Evolutionary conservation across 2,329 filamentous ascomycete species (phyloP).

Genomic region (Alternaria tenuissima): DNA sequence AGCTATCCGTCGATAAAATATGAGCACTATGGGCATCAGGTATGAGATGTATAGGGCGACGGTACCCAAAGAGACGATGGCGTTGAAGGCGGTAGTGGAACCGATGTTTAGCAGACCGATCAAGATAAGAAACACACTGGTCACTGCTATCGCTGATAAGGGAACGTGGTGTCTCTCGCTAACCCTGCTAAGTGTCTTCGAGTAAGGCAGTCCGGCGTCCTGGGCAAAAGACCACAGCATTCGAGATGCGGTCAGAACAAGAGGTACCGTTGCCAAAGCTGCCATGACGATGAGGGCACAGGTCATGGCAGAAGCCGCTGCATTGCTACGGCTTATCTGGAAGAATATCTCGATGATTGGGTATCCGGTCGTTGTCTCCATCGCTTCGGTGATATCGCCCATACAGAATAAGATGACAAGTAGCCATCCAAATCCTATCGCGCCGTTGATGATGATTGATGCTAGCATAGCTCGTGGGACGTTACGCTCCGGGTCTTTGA

Average conservation of each 20-base stretch:
- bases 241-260: conserved; percentile 32
- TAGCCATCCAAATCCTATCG: conserved; percentile 44
- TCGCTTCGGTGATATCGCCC: conserved; percentile 36
- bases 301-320: conserved; percentile 23
- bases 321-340: conserved; percentile 1
- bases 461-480: conserved; percentile 8
- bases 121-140: conserved; percentile 12
- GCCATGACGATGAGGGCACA: conserved; percentile 34
- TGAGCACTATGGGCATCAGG: conserved; percentile 22
- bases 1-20: conserved; percentile 20
- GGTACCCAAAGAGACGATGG: conserved; percentile 27
- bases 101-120: conserved; percentile 32
- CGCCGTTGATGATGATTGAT: conserved; percentile 41
- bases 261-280: conserved; percentile 5
- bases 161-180: conserved; percentile 28
- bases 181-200: conserved; percentile 20
- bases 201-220: conserved; percentile 46
- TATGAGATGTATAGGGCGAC: conserved; percentile 32
- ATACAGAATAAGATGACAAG: conserved; percentile 51
- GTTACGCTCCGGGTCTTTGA: conserved; percentile 3
- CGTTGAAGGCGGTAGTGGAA: conserved; percentile 28
- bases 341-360: conserved; percentile 49
- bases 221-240: conserved; percentile 37
- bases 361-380: conserved; percentile 43
- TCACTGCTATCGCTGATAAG: conserved; percentile 20